A percentile compares a stretch with the other conserved stretches of the same genome.
Conservation (phyloP, 2,329 filamentous ascomycete genomes). For the Monilinia vaccinii-corymbosi region DNA sequence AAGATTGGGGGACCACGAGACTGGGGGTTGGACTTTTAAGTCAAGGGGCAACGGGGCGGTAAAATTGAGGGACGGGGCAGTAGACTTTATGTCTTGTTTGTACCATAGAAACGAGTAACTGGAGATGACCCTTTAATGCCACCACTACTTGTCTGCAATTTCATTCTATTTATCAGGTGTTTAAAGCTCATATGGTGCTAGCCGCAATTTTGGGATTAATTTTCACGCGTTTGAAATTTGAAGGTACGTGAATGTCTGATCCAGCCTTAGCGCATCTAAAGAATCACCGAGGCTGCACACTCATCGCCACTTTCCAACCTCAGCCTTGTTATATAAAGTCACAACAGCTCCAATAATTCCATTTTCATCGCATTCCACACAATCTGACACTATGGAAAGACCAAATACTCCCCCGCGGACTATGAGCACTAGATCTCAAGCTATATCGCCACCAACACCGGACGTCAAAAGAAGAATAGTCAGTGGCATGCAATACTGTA, state of each 20-base stretch:
- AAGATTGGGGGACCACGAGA: not conserved
- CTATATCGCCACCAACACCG: constrained; percentile 42
- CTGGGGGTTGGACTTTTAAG: not conserved
- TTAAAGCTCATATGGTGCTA: not conserved
- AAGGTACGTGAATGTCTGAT: not conserved
- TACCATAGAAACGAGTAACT: constrained; percentile 7
- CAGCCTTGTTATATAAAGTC: constrained; percentile 2
- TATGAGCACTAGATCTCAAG: not conserved
- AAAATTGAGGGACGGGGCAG: not conserved
- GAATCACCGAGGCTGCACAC: constrained; percentile 1
- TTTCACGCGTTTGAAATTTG: not conserved
- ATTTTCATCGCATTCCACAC: not conserved
- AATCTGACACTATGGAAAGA: constrained; percentile 16
- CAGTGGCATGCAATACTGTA: constrained; percentile 22
- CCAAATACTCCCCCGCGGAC: constrained; percentile 18
- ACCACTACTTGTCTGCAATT: not conserved
- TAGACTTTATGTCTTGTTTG: constrained; percentile 2
- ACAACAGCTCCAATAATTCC: not conserved
- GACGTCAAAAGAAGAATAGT: constrained; percentile 48
- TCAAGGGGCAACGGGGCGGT: not conserved
- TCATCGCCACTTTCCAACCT: not conserved
- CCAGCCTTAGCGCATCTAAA: not conserved
- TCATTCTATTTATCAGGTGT: not conserved
- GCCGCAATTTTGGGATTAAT: not conserved
- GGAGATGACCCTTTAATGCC: not conserved